Evolutionary conservation across 2,329 filamentous ascomycete species (phyloP).

Genomic region (Pyrenochaeta sp.): DNA sequence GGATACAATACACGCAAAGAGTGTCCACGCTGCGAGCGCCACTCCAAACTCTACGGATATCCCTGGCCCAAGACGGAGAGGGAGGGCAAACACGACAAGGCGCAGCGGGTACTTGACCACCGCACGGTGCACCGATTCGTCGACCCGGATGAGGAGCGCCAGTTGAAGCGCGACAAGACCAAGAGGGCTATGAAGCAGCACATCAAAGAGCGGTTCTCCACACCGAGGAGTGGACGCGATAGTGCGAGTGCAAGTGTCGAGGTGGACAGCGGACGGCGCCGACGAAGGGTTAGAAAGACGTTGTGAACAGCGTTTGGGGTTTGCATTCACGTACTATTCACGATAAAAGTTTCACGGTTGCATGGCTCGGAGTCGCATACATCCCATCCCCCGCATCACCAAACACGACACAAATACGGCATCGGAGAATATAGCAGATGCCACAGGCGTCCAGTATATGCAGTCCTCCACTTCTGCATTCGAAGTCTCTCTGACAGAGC

Average conservation of each 20-base stretch:
- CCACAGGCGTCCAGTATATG: too few species aligned
- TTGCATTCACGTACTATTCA: neutral
- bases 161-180: conserved; percentile 39
- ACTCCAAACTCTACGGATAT: conserved; percentile 94
- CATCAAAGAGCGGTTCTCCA: conserved; percentile 35
- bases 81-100: conserved; percentile 74
- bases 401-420: too few species aligned
- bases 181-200: conserved; percentile 32
- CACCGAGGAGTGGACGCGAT: conserved; percentile 34
- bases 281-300: conserved; percentile 35
- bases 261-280: conserved; percentile 29
- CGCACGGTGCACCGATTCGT: conserved; percentile 87
- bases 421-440: too few species aligned
- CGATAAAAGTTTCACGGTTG: too few species aligned
- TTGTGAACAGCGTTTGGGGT: conserved; percentile 24
- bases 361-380: too few species aligned
- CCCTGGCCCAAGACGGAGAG: conserved; percentile 95
- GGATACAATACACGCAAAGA: conserved; percentile 83
- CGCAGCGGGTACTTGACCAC: conserved; percentile 78
- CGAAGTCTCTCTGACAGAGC: too few species aligned
- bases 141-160: conserved; percentile 68
- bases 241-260: conserved; percentile 35
- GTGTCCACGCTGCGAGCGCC: conserved; percentile 91
- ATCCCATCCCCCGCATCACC: too few species aligned
- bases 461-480: too few species aligned